phyloP scores from a whole-genome alignment of 2,329 filamentous ascomycete species.

The Sclerotinia nivalis region DNA sequence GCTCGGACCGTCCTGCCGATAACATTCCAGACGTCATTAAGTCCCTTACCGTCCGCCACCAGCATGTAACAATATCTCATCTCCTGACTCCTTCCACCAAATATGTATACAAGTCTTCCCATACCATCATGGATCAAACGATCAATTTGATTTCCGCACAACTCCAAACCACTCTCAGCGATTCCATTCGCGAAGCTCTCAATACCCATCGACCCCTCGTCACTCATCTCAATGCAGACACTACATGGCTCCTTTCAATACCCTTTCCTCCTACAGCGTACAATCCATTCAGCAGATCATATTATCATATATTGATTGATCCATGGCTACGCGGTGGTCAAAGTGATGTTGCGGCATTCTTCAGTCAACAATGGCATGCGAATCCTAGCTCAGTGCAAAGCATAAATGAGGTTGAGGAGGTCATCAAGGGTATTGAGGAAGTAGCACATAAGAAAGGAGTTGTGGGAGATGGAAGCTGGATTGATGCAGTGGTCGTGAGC shows the following conservation, averaged over 20 bases:
- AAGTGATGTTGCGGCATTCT: slow-evolving; percentile 63
- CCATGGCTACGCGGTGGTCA: slow-evolving; percentile 65
- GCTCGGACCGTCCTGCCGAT: background rate
- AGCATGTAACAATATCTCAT: background rate
- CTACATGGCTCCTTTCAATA: slow-evolving; percentile 66
- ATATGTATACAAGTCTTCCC: background rate
- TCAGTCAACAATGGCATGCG: slow-evolving; percentile 65
- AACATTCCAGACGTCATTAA: slow-evolving; percentile 1
- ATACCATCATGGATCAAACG: slow-evolving; percentile 2
- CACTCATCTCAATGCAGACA: slow-evolving; percentile 67
- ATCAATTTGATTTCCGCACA: slow-evolving; percentile 9
- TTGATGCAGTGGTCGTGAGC: slow-evolving; percentile 61
- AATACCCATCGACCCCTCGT: slow-evolving; percentile 52
- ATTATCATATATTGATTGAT: slow-evolving; percentile 66
- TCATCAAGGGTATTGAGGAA: slow-evolving; percentile 52
- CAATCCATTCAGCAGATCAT: slow-evolving; percentile 39
- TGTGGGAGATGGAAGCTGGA: slow-evolving; percentile 40
- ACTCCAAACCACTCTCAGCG: background rate
- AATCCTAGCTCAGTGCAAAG: slow-evolving; percentile 54
- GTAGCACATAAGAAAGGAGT: background rate
- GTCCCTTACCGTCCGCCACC: background rate
- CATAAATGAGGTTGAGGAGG: slow-evolving; percentile 55
- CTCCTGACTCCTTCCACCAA: background rate
- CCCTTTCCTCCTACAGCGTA: slow-evolving; percentile 49
- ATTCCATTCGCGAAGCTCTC: slow-evolving; percentile 12